Base-by-base conservation (phyloP, 78 protist genomes). In the Pigoraptor vietnamica region DNA sequence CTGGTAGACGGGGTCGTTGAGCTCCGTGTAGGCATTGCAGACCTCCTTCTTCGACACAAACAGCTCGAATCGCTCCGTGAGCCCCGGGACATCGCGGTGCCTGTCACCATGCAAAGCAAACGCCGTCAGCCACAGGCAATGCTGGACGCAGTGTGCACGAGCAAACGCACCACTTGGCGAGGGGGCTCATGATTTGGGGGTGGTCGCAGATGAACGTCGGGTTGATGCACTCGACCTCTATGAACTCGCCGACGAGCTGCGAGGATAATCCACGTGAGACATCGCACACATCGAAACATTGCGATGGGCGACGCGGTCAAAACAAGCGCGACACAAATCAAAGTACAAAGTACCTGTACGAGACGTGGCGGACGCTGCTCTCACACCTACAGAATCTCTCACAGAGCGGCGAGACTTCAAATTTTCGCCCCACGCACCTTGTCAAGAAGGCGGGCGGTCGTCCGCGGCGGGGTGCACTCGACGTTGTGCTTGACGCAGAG, bases 11-110 rank as follows among this genome's bases (percentile, higher is more conserved):
- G 99, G 99, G 93, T 98, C 96, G 97, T 99, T 99, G 88, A 99
- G 94, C 98, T 99, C 99, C 0, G 99, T 98, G 99, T 99, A 99
- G 24, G 99, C 99, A 92, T 99, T 99, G 95, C 97, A 94, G 55
- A 98, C 48, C 95, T 99, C 99, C 91, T 95, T 90, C 83, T 91
- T 56, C 81, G 87, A 84, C 37, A 97, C 96, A 89, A 99, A 98
- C 87, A 98, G 95, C 96, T 99, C 99, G 92, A 99, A 99, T 37
- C 99, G 95, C 96, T 99, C 99, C 21, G 99, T 99, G 67, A 98
- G 90, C 25, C 93, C 97, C 33, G 97, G 97, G 10, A 87, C 36
- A 23, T 89, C 34, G 39, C 99, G 91, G 91, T 98, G 98, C 87
- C 67, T 84, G n/a, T 34, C 55, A 86, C 23, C 14, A 2, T 1